Percentiles rank a stretch among this genome's conserved stretches.
Evolutionary conservation across 495 filamentous ascomycete species (phyloP).

Genomic region (Entonaema liquescens): DNA sequence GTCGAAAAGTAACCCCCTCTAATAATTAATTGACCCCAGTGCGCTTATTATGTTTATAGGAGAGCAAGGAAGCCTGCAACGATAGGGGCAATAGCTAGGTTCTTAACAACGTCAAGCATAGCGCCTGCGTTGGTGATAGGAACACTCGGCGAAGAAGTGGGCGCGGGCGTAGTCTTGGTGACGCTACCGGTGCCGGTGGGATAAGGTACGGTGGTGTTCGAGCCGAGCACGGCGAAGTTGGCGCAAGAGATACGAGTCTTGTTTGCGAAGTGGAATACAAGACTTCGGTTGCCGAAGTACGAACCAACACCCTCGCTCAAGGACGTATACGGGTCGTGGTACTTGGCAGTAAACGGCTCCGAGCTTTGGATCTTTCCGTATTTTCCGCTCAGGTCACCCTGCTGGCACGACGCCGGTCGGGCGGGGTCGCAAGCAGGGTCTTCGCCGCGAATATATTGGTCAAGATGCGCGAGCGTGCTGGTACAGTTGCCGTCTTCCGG

Average conservation of each 20-base stretch:
- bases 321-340: constrained; percentile 74
- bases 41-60: not conserved
- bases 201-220: constrained; percentile 22
- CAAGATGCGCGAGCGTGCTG: constrained; percentile 68
- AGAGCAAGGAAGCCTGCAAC: constrained; percentile 36
- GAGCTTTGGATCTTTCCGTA: constrained; percentile 68
- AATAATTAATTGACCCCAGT: not conserved
- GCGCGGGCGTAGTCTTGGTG: constrained; percentile 8
- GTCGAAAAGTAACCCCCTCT: not conserved
- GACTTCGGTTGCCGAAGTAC: constrained; percentile 81
- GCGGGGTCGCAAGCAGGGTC: constrained; percentile 67
- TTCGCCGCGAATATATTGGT: constrained; percentile 67
- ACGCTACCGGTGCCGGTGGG: constrained; percentile 26
- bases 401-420: constrained; percentile 75
- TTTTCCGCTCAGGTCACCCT: constrained; percentile 87
- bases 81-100: constrained; percentile 33
- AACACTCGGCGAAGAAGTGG: constrained; percentile 11
- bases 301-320: constrained; percentile 62
- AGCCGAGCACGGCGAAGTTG: constrained; percentile 62
- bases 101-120: constrained; percentile 20
- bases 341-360: constrained; percentile 56
- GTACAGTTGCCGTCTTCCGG: constrained; percentile 82
- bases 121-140: constrained; percentile 15
- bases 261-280: constrained; percentile 79
- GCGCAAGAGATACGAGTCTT: constrained; percentile 76